These are phyloP conservation scores for Metschnikowia drakensbergensis DNA, from an alignment of 805 yeast species.

Conservation along the genomic window DNA sequence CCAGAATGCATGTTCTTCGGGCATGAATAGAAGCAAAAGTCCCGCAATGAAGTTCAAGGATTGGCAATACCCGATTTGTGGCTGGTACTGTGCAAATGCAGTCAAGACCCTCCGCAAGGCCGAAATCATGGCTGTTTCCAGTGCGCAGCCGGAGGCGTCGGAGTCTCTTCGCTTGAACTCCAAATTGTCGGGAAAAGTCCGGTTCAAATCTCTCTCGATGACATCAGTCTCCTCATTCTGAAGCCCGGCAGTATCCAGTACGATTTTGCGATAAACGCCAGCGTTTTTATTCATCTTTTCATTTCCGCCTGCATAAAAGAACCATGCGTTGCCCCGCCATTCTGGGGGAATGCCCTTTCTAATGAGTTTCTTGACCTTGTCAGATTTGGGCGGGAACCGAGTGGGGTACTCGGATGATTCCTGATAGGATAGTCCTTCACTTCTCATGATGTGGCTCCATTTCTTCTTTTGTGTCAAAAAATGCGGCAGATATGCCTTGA, in stretches of 20 bases:
- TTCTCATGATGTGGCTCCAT: conserved; percentile 68
- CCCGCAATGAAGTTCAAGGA: conserved; percentile 92
- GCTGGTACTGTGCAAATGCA: conserved; percentile 82
- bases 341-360: conserved; percentile 94
- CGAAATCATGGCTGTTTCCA: conserved; percentile 62
- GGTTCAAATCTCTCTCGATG: conserved; percentile 86
- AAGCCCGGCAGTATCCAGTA: conserved; percentile 50
- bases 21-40: conserved; percentile 73
- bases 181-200: conserved; percentile 93
- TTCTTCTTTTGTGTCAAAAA: conserved; percentile 63
- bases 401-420: conserved; percentile 39
- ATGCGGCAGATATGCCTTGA: conserved; percentile 61
- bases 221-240: conserved; percentile 81
- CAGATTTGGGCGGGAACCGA: conserved; percentile 74
- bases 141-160: conserved; percentile 3
- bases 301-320: conserved; percentile 84
- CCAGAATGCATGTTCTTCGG: conserved; percentile 92
- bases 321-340: conserved; percentile 98
- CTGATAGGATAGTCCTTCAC: conserved; percentile 55
- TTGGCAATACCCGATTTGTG: conserved; percentile 93
- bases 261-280: conserved; percentile 71
- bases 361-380: conserved; percentile 73
- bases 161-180: conserved; percentile 50
- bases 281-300: conserved; percentile 63
- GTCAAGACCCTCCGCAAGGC: conserved; percentile 75